Evolutionary conservation across 257 asterid species (phyloP), one percentile per base, ranked within the genome.

Genomic region (Plantago elongata): DNA sequence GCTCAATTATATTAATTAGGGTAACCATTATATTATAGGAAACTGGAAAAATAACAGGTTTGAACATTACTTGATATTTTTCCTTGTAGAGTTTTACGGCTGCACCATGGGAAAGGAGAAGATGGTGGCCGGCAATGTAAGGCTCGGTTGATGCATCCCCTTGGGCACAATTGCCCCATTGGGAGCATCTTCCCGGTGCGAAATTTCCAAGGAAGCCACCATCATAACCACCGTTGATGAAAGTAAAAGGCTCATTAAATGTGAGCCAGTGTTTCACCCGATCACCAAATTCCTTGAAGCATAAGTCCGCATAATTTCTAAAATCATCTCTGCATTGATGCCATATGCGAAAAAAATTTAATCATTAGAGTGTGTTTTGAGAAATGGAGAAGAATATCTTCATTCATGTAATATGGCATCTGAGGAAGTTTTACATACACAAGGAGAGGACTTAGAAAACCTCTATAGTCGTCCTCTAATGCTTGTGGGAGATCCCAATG

Each of bases 401-500:
- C 54, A 50, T 7, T 9, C 0, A 50, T 15, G 18, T 15, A 34
- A 34, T 7, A 1, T 34, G 40, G 6, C 37, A 38, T 9, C 34
- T 27, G 17, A 13, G 4, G 46, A 5, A 63, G 13, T 47, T 16
- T 47, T 9, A 51, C 94, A 83, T 67, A 88, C 96, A 84, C 67
- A 44, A 88, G 68, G 15, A 9, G 64, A 38, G 63, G 78, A 22
- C 82, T 87, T n/a, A 78, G 67, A 43, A 87, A 90, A 56, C 97
- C 93, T 54, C 18, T 71, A 42, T 89, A 89, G 29, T 89, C 89
- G 57, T 81, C 90, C 46, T 88, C 84, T 38, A 86, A 68, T 17
- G 84, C 85, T 77, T 89, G 93, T 9, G 96, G 95, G 42, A 78
- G 65, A 78, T 89, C 95, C 93, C 90, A 86, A 37, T 89, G 96